Base-by-base conservation (phyloP, 179 eudicot species). In the Patellifolia procumbens region DNA sequence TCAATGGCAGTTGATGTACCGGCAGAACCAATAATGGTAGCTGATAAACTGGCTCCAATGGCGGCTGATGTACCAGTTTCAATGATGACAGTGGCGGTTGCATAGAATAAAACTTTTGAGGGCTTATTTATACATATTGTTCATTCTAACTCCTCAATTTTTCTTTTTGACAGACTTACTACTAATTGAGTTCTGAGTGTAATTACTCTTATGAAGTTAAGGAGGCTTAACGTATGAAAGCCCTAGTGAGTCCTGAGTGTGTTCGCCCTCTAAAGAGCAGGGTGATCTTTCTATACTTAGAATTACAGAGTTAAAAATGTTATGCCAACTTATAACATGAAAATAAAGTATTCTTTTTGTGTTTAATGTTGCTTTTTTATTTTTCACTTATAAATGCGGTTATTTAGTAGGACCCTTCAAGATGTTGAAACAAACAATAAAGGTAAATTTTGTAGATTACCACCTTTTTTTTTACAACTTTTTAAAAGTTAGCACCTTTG, bases 51-150 rank as follows among this genome's bases (percentile, higher is more conserved):
- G 32, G 77, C 49, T 35, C 13, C 51, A 26, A 62, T 51, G 13
- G 73, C 69, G 17, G 55, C 60, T 52, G 78, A 68, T 60, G 48
- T 55, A 68, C 74, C 70, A 13, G 77, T 59, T 1, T 53, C 80
- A 67, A 67, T 77, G 83, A 66, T 75, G 72, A 64, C 81, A 10
- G 73, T 69, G 34, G 76, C 74, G 74, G 81, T 72, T 81, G 74
- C 75, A 52, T 81, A 81, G 73, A 28, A 32, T 42, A 13, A 51
- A 59, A 35, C 16, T 53, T 46, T n/a, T 15, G 19, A 45, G 7
- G 73, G 64, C 29, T 42, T 79, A 42, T 70, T 12, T 35, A 76
- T 76, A 66, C 73, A 80, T 52, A 71, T 37, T 80, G 74, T 71
- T 34, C 80, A 72, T 72, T 53, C 80, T 67, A 26, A 76, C 77